Evolutionary conservation across 768 basidiomycete genomes (phyloP).

Genomic region (Rhodotorula graminis): DNA sequence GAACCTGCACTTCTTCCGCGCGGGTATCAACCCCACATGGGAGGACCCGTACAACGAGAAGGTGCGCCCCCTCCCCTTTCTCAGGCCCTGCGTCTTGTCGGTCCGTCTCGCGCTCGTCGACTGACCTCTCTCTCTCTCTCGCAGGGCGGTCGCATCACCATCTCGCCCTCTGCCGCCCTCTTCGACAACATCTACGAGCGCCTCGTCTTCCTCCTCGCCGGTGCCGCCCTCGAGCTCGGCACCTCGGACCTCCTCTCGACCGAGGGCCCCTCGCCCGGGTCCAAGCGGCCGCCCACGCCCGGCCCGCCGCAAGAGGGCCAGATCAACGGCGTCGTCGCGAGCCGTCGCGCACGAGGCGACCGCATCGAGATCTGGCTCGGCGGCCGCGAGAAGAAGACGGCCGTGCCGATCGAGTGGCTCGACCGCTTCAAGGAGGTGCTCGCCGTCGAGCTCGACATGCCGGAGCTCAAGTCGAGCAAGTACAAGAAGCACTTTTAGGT

Average conservation of each 20-base stretch:
- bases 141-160: constrained; percentile 37
- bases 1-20: constrained; percentile 39
- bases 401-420: constrained; percentile 33
- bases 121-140: neutral
- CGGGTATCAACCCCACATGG: constrained; percentile 37
- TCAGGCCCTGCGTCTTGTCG: no score
- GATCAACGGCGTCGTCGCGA: constrained; percentile 34
- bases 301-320: constrained; percentile 13
- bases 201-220: constrained; percentile 33
- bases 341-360: constrained; percentile 31
- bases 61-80: constrained; percentile 1
- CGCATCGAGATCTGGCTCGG: constrained; percentile 38
- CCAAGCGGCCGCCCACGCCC: constrained; percentile 6
- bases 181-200: constrained; percentile 37
- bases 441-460: constrained; percentile 26
- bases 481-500: constrained; percentile 36
- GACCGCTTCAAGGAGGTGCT: constrained; percentile 29
- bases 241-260: constrained; percentile 15
- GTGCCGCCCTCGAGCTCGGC: constrained; percentile 26
- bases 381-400: constrained; percentile 23
- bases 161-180: constrained; percentile 21
- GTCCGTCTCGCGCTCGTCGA: no score
- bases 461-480: constrained; percentile 21
- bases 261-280: constrained; percentile 5
- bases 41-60: constrained; percentile 39